A percentile compares a stretch with the other conserved stretches of the same genome.
Conservation (phyloP, 1,284 basidiomycete species). For the Macrocybe sp. region DNA sequence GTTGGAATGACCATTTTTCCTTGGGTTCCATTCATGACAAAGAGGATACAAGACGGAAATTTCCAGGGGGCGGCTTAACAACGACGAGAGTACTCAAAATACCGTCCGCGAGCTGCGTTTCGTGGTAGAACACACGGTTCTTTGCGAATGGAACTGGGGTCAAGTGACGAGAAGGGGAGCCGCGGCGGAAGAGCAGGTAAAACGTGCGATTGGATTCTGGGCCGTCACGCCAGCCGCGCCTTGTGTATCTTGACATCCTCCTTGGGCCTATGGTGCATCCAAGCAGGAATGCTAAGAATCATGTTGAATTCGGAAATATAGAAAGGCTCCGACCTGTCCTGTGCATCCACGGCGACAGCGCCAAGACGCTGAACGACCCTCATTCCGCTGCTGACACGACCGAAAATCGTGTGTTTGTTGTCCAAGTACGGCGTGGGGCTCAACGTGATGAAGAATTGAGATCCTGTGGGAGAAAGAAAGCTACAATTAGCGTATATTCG, state of each 20-base stretch:
- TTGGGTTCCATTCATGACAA: too few relatives aligned
- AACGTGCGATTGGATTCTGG: not conserved
- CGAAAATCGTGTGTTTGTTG: constrained; percentile 94
- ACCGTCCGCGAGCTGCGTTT: too few relatives aligned
- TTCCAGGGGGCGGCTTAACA: too few relatives aligned
- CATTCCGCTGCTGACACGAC: constrained; percentile 83
- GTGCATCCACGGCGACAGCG: constrained; percentile 71
- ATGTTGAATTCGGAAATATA: constrained; percentile 6
- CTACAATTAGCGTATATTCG: constrained; percentile 3
- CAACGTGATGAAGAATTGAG: constrained; percentile 90
- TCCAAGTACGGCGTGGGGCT: constrained; percentile 89
- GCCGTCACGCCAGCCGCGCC: constrained; percentile 44
- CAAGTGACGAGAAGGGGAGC: constrained; percentile 8
- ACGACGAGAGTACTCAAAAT: too few relatives aligned
- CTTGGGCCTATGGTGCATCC: constrained; percentile 45
- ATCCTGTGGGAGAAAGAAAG: constrained; percentile 48
- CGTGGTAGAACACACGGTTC: too few relatives aligned
- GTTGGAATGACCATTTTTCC: too few relatives aligned
- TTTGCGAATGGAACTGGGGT: not conserved
- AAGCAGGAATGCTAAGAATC: constrained; percentile 5
- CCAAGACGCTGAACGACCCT: constrained; percentile 80
- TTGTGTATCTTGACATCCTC: constrained; percentile 83
- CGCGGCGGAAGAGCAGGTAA: not conserved
- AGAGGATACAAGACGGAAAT: too few relatives aligned
- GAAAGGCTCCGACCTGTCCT: constrained; percentile 58